Evolutionary conservation across 768 basidiomycete genomes (phyloP), one percentile per base, ranked within the genome.

Genomic region (Podaxis sp.): DNA sequence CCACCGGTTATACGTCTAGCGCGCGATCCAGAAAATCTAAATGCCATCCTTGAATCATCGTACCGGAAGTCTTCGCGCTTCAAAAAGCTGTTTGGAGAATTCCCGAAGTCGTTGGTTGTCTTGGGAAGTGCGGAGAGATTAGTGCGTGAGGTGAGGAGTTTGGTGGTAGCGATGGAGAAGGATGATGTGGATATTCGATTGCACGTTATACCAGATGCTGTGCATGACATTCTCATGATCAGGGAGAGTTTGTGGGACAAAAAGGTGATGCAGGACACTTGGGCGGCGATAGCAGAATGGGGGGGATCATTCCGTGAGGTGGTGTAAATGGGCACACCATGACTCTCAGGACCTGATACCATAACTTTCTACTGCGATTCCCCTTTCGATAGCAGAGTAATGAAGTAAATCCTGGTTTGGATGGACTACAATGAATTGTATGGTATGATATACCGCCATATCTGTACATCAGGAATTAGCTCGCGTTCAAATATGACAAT

Each of bases 111-210:
- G 24, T 71, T 82, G 49, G 72, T 84, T 55, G 76, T 82, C 22
- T 75, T 80, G 36, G 84, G 84, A 3, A 81, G 82, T 64, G 82
- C 81, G 41, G 84, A 85, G 73, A 73, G 83, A 62, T 72, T 84
- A 28, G 81, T 81, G 66, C 71, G 76, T 33, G 83, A 85, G 69
- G 80, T 83, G 22, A 70, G 72, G 56, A 77, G 75, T 64, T 71
- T 84, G 49, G 72, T 75, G 40, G 60, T 64, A 30, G 78, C 78
- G 17, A 79, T 79, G 79, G 60, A 71, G 62, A 70, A 70, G 59
- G 78, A 80, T 63, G 76, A 73, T 0, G 76, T 78, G 7, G 73
- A 77, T 58, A 66, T 78, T 8, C 67, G 64, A 36, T 67, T 72
- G 24, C 64, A 73, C 57, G 76, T 76, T 75, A 73, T 75, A 11